Conservation (phyloP, 371 early-diverging fungal species). For the Lichtheimia corymbifera region DNA sequence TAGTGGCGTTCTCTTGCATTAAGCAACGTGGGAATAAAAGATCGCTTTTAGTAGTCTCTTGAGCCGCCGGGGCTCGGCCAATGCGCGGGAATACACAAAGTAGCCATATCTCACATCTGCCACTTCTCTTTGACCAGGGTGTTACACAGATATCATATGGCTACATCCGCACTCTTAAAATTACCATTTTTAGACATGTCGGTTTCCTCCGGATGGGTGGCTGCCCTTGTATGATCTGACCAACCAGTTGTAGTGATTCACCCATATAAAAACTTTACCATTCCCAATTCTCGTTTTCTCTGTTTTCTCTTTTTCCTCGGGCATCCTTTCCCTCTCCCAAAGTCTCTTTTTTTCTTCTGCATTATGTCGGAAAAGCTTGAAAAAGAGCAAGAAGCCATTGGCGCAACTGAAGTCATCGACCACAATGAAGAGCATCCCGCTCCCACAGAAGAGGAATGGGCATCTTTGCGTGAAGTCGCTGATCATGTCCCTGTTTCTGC, state of each 20-base stretch:
- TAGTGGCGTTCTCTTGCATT: too few species aligned
- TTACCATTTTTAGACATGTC: neutral
- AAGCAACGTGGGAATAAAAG: too few species aligned
- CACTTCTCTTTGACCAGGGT: neutral
- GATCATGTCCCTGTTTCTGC: conserved; percentile 44
- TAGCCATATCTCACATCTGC: too few species aligned
- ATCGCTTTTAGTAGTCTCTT: too few species aligned
- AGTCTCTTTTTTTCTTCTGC: neutral
- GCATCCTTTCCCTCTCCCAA: neutral
- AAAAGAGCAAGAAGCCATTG: neutral
- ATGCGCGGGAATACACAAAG: too few species aligned
- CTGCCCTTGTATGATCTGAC: too few species aligned
- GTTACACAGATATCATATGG: conserved; percentile 1
- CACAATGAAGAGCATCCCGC: conserved; percentile 25
- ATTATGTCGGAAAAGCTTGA: conserved; percentile 1
- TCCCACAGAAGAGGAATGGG: conserved; percentile 50
- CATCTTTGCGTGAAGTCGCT: conserved; percentile 33
- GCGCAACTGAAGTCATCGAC: neutral
- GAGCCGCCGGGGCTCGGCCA: too few species aligned
- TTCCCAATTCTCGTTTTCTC: neutral
- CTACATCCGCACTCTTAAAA: neutral
- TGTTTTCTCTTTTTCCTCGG: neutral
- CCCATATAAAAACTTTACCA: neutral
- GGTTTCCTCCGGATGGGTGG: too few species aligned
- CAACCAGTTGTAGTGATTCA: too few species aligned